Percentiles rank a stretch among this genome's conserved stretches.
Conservation (phyloP, 23 red algal genomes). For the Gracilaria vermiculophylla region DNA sequence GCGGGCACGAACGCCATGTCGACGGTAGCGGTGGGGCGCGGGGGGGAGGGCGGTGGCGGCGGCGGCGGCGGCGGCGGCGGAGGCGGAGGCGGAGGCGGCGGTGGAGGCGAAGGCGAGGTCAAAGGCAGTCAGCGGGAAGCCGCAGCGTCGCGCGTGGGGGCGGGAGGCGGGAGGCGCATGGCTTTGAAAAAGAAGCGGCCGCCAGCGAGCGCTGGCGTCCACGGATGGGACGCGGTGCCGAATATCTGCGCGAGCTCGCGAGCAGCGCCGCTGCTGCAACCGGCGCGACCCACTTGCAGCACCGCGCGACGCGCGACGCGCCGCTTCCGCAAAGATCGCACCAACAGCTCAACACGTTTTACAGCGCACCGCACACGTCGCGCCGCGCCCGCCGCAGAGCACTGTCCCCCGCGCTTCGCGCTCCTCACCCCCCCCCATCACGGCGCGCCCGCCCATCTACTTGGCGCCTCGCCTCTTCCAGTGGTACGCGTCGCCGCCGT, state of each 20-base stretch:
- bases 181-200: neutral
- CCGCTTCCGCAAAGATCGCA: neutral
- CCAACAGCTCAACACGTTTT: too few species aligned
- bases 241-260: slow-evolving; percentile 26
- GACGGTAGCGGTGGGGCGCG: neutral
- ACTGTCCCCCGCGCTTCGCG: too few species aligned
- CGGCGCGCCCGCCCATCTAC: too few species aligned
- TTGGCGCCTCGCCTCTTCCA: neutral
- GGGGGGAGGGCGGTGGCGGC: neutral
- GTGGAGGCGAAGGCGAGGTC: neutral
- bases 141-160: too few species aligned
- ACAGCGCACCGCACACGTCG: too few species aligned
- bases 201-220: too few species aligned
- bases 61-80: neutral
- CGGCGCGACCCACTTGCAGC: neutral
- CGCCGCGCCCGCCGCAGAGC: too few species aligned
- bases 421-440: too few species aligned
- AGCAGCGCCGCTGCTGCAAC: neutral
- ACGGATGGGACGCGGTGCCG: too few species aligned
- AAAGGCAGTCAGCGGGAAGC: too few species aligned
- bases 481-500: slow-evolving; percentile 31
- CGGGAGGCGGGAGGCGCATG: neutral
- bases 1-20: slow-evolving; percentile 42
- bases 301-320: neutral
- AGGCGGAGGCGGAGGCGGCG: neutral